These are phyloP conservation scores for Moesziomyces globuligerus DNA, from an alignment of 1,284 basidiomycete species.

Conservation along the genomic window DNA sequence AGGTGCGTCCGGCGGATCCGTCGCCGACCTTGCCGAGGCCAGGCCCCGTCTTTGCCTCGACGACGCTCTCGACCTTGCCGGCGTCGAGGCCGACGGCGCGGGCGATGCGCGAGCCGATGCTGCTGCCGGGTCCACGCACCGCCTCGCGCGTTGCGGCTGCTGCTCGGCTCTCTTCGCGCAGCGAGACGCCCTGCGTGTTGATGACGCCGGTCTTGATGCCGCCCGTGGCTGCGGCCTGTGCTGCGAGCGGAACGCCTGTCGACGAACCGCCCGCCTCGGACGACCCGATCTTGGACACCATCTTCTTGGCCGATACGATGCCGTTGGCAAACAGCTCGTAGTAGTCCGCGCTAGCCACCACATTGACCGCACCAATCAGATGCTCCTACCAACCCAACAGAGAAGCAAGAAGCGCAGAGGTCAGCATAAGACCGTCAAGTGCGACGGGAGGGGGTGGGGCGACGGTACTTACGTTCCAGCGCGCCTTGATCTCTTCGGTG, in stretches of 20 bases:
- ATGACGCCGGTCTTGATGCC: conserved; percentile 43
- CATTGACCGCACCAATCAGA: conserved; percentile 28
- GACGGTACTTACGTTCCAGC: conserved; percentile 49
- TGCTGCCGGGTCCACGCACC: conserved; percentile 26
- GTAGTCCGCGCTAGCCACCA: conserved; percentile 41
- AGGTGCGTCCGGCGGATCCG: conserved; percentile 31
- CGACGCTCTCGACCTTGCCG: conserved; percentile 29
- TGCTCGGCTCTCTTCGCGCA: conserved; percentile 23
- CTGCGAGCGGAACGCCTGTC: conserved; percentile 19
- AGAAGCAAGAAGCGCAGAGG: neutral
- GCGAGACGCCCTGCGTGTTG: conserved; percentile 42
- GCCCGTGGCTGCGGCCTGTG: conserved; percentile 28
- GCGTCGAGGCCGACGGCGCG: conserved; percentile 30
- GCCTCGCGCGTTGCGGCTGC: conserved; percentile 7
- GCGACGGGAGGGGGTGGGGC: no score
- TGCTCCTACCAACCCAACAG: conserved; percentile 19
- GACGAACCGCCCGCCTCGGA: conserved; percentile 4
- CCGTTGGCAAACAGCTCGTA: conserved; percentile 48
- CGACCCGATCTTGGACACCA: conserved; percentile 18
- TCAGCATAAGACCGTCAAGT: neutral
- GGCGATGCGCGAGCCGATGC: conserved; percentile 35
- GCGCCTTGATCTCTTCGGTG: conserved; percentile 48
- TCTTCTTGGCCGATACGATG: conserved; percentile 27
- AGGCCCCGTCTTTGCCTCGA: conserved; percentile 36
- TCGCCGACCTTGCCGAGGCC: conserved; percentile 37